phyloP scores from a whole-genome alignment of 192 early-diverging fungal genomes.

The Glomus cerebriforme region DNA sequence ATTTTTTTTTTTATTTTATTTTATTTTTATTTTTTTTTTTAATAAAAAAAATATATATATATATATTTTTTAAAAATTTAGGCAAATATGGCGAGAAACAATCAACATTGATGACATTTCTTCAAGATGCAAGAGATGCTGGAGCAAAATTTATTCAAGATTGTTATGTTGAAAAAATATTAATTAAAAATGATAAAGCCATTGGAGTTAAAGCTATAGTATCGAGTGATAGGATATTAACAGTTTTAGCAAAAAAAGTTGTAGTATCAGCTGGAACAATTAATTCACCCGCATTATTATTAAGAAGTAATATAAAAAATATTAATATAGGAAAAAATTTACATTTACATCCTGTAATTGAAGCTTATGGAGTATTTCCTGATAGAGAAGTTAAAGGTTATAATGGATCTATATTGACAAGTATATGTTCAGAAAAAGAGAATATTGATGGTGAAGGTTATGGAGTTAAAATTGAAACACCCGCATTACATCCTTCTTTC shows the following conservation, averaged over 20 bases:
- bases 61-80: no score
- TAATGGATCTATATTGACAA: conserved; percentile 68
- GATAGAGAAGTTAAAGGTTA: conserved; percentile 48
- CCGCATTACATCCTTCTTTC: conserved; percentile 53
- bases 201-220: conserved; percentile 55
- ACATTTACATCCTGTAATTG: conserved; percentile 60
- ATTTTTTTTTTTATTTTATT: no score
- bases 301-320: no score
- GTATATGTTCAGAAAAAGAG: conserved; percentile 51
- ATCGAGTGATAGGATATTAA: conserved; percentile 38
- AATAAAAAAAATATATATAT: no score
- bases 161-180: conserved; percentile 53
- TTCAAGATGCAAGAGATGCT: conserved; percentile 65
- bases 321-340: no score
- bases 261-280: conserved; percentile 65
- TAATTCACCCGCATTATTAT: conserved; percentile 64
- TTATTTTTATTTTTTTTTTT: no score
- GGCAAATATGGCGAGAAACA: conserved; percentile 71
- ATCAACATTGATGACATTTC: conserved; percentile 64
- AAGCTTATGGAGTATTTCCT: conserved; percentile 62
- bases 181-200: conserved; percentile 53
- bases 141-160: conserved; percentile 65
- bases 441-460: no score
- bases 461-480: conserved; percentile 66
- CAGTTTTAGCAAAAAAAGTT: conserved; percentile 54